Evolutionary conservation across 148 eudicot species (phyloP), one percentile per base, ranked within the genome.

Genomic region (Selenicereus undatus): DNA sequence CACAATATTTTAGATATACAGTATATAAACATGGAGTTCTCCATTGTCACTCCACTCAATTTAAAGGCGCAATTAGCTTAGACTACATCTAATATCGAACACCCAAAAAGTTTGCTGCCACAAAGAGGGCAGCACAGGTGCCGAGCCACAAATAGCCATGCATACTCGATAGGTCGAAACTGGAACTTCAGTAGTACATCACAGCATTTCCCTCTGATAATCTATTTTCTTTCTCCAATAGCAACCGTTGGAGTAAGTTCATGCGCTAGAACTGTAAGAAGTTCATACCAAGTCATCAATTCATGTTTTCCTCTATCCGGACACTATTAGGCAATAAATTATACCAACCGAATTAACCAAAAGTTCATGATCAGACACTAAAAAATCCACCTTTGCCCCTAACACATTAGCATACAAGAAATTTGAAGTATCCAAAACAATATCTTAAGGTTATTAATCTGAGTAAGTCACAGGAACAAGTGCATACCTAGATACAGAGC

Each of bases 401-500:
- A 26, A n/a, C 9, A 65, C 11, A 12, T 16, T 8, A 24, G 32
- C 32, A 65, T 65, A 26, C 11, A 65, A 14, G 14, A n/a, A 65
- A 65, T 26, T 16, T 65, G 13, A 24, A 65, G 70, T 21, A 12
- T 7, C 30, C 18, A 8, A 48, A 2, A 51, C 39, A 48, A 0
- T 32, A 18, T 51, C 75, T 70, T 7, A 16, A 79, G 60, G 26
- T 18, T 17, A 6, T 26, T 74, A 29, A 42, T 74, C 2, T 54
- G 70, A 43, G 36, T 64, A 32, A 35, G 18, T 58, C n/a, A 58
- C 36, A 14, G 71, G 62, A 62, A 20, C n/a, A 80, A 48, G 17
- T 52, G 2, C 81, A 78, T 89, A 91, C 94, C 94, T 89, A 29
- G 91, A 92, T 8, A 77, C 27, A 74, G 90, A 88, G 82, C 75